Base-by-base conservation (phyloP, 805 yeast genomes). In the Candida quercuum region DNA sequence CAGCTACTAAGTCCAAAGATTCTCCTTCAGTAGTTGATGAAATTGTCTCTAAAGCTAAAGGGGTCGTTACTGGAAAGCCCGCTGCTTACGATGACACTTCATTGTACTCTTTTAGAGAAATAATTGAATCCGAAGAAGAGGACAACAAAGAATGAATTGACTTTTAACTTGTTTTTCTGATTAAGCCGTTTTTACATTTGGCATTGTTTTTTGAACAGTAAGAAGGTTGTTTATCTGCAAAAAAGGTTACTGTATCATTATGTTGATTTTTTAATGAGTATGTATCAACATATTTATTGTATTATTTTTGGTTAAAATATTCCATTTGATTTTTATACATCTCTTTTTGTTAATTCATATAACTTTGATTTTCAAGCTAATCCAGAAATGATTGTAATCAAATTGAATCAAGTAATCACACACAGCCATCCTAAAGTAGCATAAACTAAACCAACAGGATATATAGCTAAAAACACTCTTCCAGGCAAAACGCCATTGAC, bases 341-440 rank as follows among this genome's bases (percentile, higher is more conserved):
- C 19, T n/a, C 13, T 14, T 14, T 15, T 13, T 27, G 29, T 15
- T 11, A 14, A 27, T 27, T n/a, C 15, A 27, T 27, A n/a, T n/a
- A n/a, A n/a, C n/a, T n/a, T n/a, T n/a, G n/a, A n/a, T n/a, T n/a
- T n/a, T n/a, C n/a, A n/a, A n/a, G n/a, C n/a, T n/a, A n/a, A n/a
- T n/a, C n/a, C n/a, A n/a, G n/a, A n/a, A n/a, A 25, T 25, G 6
- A 25, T 25, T 25, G 14, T n/a, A 10, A 8, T 11, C 11, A 22
- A 8, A 22, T 24, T 26, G 18, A 26, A 26, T 13, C n/a, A 29
- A 19, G 81, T 73, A 25, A 81, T 74, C 13, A 81, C 77, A 42
- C 78, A 76, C 22, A 81, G 58, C 86, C 86, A 81, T 19, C 82
- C 78, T 33, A 81, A 56, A 5, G 76, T 71, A 5, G 76, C 67